phyloP scores from a whole-genome alignment of 768 basidiomycete genomes.

The Termitomyces sp. region DNA sequence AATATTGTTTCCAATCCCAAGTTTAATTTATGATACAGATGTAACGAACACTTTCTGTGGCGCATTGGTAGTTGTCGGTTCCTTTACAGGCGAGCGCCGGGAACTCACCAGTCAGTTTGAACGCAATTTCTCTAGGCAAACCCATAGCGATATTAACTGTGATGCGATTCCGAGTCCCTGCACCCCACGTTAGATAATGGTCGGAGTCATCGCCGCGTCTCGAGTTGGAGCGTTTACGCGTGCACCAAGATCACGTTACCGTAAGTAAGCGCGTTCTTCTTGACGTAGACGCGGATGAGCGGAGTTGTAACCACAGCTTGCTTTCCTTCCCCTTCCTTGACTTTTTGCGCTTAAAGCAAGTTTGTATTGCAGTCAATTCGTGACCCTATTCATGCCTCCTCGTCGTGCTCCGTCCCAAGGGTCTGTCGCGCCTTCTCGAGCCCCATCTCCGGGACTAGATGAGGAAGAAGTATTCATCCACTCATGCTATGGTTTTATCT shows the following conservation, averaged over 20 bases:
- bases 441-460: conserved; percentile 37
- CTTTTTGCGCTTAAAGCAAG: background rate
- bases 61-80: background rate
- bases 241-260: too few relatives aligned
- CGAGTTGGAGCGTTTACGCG: too few relatives aligned
- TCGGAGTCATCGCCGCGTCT: background rate
- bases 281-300: background rate
- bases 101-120: background rate
- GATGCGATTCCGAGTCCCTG: background rate
- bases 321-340: background rate
- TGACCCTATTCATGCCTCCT: conserved; percentile 31
- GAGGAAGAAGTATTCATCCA: conserved; percentile 33
- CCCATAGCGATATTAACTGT: background rate
- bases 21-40: background rate
- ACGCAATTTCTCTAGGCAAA: background rate
- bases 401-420: conserved; percentile 48
- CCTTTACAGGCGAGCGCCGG: background rate
- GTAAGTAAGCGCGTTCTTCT: too few relatives aligned
- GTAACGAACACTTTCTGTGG: background rate
- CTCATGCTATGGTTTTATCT: background rate
- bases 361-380: background rate
- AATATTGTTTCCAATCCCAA: background rate
- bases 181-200: background rate
- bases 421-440: conserved; percentile 44
- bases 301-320: background rate